Evolutionary conservation across 768 basidiomycete genomes (phyloP), one percentile per base, ranked within the genome.

Genomic region (Russula compacta): DNA sequence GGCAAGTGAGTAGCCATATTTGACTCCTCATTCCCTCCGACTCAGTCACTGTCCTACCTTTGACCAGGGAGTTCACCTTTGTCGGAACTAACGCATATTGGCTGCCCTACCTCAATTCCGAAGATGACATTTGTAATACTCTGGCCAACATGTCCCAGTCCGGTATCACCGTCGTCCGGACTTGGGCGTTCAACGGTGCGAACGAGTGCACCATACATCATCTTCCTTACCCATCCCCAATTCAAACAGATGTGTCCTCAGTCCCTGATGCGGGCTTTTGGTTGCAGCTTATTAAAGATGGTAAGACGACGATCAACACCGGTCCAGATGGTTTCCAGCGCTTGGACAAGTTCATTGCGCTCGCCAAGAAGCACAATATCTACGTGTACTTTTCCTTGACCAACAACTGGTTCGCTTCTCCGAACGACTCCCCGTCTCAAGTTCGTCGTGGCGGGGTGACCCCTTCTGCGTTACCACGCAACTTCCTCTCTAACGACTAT

Each of bases 111-210:
- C 68, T 88, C 38, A 84, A 85, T 67, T 69, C 74, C 32, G 70
- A 79, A 50, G 69, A 74, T 47, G 86, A 89, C 66, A 82, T 89
- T 48, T 75, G 79, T 68, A 67, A 74, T 51, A 83, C 84, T 3
- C 69, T 89, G 39, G 76, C 75, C 2, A 82, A 80, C 62, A 85
- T 89, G 57, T 78, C 80, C 12, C 75, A 77, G 2, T 69, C 74
- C 12, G 83, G 82, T 8, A 77, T 84, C 64, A 81, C 74, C 42
- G 84, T 84, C 21, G 79, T 87, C 33, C 77, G 86, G 44, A 75
- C 81, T 4, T 89, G 87, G 87, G 87, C 79, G 17, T 88, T 87
- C 71, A 87, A 87, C 71, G 86, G 85, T 80, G 43, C 40, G 69
- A 64, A 52, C 40, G 59, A 55, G 15, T 49, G 39, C 5, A 15